Evolutionary conservation across 768 basidiomycete genomes (phyloP), one percentile per base, ranked within the genome.

Genomic region (Chlorophyllum brunneum): DNA sequence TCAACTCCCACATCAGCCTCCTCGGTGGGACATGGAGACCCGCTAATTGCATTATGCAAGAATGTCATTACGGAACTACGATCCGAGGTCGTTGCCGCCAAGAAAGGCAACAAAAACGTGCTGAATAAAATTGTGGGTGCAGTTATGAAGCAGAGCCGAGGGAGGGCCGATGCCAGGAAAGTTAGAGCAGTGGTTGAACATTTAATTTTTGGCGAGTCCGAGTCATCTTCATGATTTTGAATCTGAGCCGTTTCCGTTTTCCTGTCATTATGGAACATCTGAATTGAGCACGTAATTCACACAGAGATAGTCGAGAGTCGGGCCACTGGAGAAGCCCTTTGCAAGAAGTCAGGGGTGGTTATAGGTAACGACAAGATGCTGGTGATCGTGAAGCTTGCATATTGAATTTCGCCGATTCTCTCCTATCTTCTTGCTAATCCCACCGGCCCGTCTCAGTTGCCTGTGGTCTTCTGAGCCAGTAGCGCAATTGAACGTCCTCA

Each of bases 91-190:
- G 74, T 75, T 3, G 85, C 82, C 15, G 77, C 86, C 33, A 77
- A 78, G 13, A 70, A 71, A 15, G 94, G 95, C 0, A 86, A 87
- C 48, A 68, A 67, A n/a, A 87, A 85, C 54, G 91, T 91, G 4
- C 58, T 94, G 33, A 88, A 88, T 70, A 85, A 86, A 55, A 74
- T 98, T 38, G 75, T 95, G 1, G 94, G 94, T 0, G 75, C 80
- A 59, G 89, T 95, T 24, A 94, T 98, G 90, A 86, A 83, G 66
- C 66, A 78, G 44, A 89, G 83, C 56, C 73, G 80, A 53, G 95
- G 95, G 13, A 77, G 81, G 39, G 91, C 86, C 11, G 85, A 95
- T 67, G 88, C 92, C 0, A 73, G 75, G 51, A 70, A 71, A 23
- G 82, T 79, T 16, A 79, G 70, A 60, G 67, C 64, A 24, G 23